A percentile compares a stretch with the other conserved stretches of the same genome.
These are phyloP conservation scores for Myriangium duriaei DNA, from an alignment of 2,329 filamentous ascomycete species.

Conservation along the genomic window DNA sequence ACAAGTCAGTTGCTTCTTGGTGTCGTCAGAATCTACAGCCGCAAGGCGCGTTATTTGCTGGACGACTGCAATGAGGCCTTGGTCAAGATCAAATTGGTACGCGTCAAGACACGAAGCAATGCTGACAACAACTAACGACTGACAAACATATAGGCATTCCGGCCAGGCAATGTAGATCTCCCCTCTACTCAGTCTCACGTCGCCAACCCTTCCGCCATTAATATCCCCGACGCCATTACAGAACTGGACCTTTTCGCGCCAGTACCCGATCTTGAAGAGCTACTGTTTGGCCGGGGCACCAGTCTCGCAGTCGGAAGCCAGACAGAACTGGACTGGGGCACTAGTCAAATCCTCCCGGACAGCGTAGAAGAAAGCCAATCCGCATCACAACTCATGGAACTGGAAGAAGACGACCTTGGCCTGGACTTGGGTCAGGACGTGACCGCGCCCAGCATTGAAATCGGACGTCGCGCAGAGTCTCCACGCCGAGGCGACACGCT, in stretches of 20 bases:
- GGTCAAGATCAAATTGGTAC: constrained; percentile 96
- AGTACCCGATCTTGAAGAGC: constrained; percentile 71
- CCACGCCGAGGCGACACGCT: constrained; percentile 37
- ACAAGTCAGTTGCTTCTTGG: constrained; percentile 89
- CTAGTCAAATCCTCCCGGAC: constrained; percentile 69
- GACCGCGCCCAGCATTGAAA: constrained; percentile 56
- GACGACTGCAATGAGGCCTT: constrained; percentile 97
- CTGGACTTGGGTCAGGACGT: constrained; percentile 50
- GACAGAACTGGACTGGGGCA: constrained; percentile 42
- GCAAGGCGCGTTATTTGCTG: constrained; percentile 89
- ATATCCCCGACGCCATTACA: constrained; percentile 84
- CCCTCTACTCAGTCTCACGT: constrained; percentile 64
- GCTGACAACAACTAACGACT: no score
- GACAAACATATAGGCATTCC: constrained; percentile 58
- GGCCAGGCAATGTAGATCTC: constrained; percentile 90
- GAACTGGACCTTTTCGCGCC: constrained; percentile 74
- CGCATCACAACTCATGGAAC: constrained; percentile 23
- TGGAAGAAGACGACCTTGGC: constrained; percentile 48
- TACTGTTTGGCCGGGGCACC: constrained; percentile 40
- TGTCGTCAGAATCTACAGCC: constrained; percentile 93
- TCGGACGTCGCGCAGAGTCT: constrained; percentile 72
- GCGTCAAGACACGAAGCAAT: constrained; percentile 14
- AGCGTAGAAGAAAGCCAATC: constrained; percentile 41
- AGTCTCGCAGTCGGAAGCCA: constrained; percentile 20
- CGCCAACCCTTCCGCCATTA: constrained; percentile 72